Conservation (phyloP, 2,329 filamentous ascomycete genomes). For the Cercospora nicotianae region DNA sequence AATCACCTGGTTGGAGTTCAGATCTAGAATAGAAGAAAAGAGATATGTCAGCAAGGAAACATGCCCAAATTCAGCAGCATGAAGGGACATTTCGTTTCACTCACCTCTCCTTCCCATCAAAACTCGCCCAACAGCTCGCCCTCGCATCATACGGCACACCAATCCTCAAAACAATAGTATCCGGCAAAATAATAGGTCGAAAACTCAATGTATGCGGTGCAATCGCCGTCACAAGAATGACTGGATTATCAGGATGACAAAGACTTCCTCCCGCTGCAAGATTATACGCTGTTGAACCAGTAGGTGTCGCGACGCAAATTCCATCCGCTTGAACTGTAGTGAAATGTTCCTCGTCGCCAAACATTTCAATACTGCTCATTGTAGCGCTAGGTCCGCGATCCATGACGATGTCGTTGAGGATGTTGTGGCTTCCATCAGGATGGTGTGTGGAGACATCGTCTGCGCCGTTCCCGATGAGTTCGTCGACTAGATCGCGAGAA, state of each 20-base stretch:
- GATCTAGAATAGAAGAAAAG: conserved; percentile 20
- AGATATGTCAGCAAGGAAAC: not conserved
- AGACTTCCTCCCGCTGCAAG: conserved; percentile 92
- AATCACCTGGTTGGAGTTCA: conserved; percentile 74
- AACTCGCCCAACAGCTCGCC: conserved; percentile 93
- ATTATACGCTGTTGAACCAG: conserved; percentile 93
- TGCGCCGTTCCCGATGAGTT: conserved; percentile 81
- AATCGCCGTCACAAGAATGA: conserved; percentile 91
- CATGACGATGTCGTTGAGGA: conserved; percentile 94
- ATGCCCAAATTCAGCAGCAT: too few relatives aligned
- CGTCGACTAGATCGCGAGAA: conserved; percentile 75
- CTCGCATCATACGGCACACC: conserved; percentile 94
- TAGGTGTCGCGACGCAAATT: conserved; percentile 90
- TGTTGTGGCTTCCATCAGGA: conserved; percentile 82
- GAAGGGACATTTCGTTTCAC: conserved; percentile 16
- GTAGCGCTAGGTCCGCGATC: conserved; percentile 92
- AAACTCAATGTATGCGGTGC: conserved; percentile 95
- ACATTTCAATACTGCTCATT: conserved; percentile 89
- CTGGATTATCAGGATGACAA: conserved; percentile 93
- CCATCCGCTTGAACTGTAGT: conserved; percentile 92
- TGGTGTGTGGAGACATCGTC: conserved; percentile 82
- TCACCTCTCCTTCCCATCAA: conserved; percentile 83
- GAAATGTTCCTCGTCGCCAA: conserved; percentile 93
- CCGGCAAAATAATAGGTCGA: conserved; percentile 91
- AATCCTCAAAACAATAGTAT: conserved; percentile 89